Evolutionary conservation across 495 filamentous ascomycete species (phyloP), one percentile per base, ranked within the genome.

Genomic region (Talaromyces proteolyticus): DNA sequence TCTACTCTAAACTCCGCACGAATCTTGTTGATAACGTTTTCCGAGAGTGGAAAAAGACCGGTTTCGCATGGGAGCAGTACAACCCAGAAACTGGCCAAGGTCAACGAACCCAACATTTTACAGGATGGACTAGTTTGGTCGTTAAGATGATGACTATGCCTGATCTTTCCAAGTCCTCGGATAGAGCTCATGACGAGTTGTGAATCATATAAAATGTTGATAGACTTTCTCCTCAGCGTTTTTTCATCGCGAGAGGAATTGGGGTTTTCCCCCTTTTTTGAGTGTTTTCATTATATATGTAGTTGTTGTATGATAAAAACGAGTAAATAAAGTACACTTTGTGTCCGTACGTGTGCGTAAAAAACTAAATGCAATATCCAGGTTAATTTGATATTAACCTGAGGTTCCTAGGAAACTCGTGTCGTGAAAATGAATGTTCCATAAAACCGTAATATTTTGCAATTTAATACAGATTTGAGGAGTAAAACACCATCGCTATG

Each of bases 51-150:
- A 75, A 84, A 62, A 77, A 86, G 53, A 98, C 93, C 0, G 91
- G 92, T 16, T 98, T 96, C 66, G 93, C 94, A 8, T 98, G 94
- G 94, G 93, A 98, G 64, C 93, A 98, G 68, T 98, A 96, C 68
- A 91, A 96, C 65, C 88, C 92, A 0, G 89, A 95, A 53, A 95
- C 86, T 3, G 93, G 93, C 42, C 77, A 79, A 49, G 93, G 93
- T 25, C 94, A 97, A 73, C 80, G 93, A 44, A 97, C 91, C 19
- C 91, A 95, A 70, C 93, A 97, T 73, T 98, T 98, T 64, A 94
- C 92, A 14, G 93, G 93, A 48, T 98, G 93, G 93, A 98, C 94
- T 43, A 94, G 88, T 65, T 72, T 96, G 65, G 92, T 97, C 55
- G 91, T 97, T 36, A 96, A 95, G 75, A 88, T 98, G 59, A 96